Conservation (phyloP, 306 rosid species). For the Geum urbanum region DNA sequence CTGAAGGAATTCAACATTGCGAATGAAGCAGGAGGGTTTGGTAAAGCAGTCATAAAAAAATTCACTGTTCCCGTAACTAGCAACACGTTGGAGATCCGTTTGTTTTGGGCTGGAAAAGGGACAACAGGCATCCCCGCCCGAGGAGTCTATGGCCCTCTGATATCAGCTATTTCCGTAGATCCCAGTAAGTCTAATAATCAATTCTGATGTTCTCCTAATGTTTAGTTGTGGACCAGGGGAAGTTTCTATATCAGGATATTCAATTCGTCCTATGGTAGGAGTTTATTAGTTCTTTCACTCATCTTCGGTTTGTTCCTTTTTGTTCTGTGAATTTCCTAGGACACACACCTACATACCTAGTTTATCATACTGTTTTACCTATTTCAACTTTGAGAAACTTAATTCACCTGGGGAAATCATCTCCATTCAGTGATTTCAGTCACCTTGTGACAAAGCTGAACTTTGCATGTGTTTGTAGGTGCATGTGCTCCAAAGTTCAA, state of each 20-base stretch:
- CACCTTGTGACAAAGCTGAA: background rate
- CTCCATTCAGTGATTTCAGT: background rate
- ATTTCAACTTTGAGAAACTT: background rate
- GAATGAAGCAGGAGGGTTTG: constrained; percentile 32
- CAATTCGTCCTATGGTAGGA: background rate
- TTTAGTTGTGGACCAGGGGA: background rate
- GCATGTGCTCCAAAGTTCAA: background rate
- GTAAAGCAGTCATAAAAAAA: constrained; percentile 4
- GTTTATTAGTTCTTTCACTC: background rate
- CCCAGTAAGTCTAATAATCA: constrained; percentile 22
- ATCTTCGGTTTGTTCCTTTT: background rate
- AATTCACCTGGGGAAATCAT: background rate
- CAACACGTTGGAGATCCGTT: constrained; percentile 34
- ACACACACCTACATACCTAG: background rate
- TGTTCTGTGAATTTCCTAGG: background rate
- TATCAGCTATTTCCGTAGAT: constrained; percentile 39
- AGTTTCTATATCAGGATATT: background rate
- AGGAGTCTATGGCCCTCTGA: constrained; percentile 49
- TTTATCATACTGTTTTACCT: background rate
- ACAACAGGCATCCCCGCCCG: constrained; percentile 24
- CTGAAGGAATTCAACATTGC: constrained; percentile 38
- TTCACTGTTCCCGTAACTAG: constrained; percentile 11
- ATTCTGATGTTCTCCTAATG: background rate
- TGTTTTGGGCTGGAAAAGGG: constrained; percentile 51
- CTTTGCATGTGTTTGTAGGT: background rate